phyloP scores from a whole-genome alignment of 2,329 filamentous ascomycete genomes.

The Westerdykella ornata region DNA sequence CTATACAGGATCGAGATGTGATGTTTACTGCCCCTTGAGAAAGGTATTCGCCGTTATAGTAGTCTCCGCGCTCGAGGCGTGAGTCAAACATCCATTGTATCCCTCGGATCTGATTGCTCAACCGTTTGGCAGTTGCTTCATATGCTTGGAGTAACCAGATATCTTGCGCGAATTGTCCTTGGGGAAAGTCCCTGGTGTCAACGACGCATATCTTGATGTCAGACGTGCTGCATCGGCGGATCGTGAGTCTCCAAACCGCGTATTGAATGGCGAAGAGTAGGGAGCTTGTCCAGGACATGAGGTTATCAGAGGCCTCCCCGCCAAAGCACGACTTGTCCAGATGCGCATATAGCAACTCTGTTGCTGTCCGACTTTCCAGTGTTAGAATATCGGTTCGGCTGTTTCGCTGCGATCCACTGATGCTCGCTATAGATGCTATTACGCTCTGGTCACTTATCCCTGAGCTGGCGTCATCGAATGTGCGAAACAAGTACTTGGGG shows the following conservation, averaged over 20 bases:
- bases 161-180: slow-evolving; percentile 3
- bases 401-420: slow-evolving; percentile 1
- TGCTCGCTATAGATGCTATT: slow-evolving; percentile 12
- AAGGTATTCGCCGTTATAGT: slow-evolving; percentile 8
- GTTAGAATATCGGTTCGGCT: slow-evolving; percentile 1
- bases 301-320: slow-evolving; percentile 1
- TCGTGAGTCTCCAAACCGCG: slow-evolving; percentile 2
- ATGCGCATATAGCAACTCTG: slow-evolving; percentile 1
- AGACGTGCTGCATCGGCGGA: not conserved
- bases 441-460: slow-evolving; percentile 10
- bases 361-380: slow-evolving; percentile 1
- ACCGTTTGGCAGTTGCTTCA: not conserved
- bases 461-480: slow-evolving; percentile 11
- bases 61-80: slow-evolving; percentile 2
- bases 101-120: not conserved
- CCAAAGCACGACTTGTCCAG: slow-evolving; percentile 2
- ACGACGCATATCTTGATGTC: slow-evolving; percentile 6
- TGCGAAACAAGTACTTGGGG: slow-evolving; percentile 13
- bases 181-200: slow-evolving; percentile 2
- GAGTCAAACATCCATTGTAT: slow-evolving; percentile 3
- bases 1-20: slow-evolving; percentile 4
- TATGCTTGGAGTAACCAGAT: slow-evolving; percentile 1
- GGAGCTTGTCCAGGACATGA: slow-evolving; percentile 6
- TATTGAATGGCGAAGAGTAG: slow-evolving; percentile 6
- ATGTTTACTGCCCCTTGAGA: slow-evolving; percentile 6